These are phyloP conservation scores for Paramecium octaurelia DNA, from an alignment of 73 alveolate genomes.

Conservation along the genomic window DNA sequence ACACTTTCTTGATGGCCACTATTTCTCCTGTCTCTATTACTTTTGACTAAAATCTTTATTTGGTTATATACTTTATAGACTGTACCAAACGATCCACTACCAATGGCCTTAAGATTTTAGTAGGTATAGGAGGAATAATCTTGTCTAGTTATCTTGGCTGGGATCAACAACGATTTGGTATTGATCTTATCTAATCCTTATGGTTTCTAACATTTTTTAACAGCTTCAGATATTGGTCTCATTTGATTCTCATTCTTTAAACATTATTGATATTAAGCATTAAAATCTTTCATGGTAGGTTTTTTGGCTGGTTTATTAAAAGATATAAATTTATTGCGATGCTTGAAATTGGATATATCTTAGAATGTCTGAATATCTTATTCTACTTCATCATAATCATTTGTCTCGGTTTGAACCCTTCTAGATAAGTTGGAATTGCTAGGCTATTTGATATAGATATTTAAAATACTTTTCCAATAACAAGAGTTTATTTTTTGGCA, in stretches of 20 bases:
- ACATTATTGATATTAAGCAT: neutral
- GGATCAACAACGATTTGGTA: neutral
- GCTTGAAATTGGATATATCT: slow-evolving; percentile 23
- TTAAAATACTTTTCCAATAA: neutral
- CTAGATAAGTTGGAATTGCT: neutral
- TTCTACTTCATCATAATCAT: neutral
- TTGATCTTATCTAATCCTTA: neutral
- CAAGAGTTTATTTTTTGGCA: neutral
- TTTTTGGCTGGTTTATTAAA: neutral
- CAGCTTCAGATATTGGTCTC: neutral
- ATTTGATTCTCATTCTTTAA: neutral
- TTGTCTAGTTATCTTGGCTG: neutral
- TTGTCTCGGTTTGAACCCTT: neutral
- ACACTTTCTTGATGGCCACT: slow-evolving; percentile 83
- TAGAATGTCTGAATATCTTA: slow-evolving; percentile 2
- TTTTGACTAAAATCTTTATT: slow-evolving; percentile 3
- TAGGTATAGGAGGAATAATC: neutral
- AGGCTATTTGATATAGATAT: neutral
- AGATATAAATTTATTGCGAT: neutral
- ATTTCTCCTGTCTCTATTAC: slow-evolving; percentile 70
- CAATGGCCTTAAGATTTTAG: slow-evolving; percentile 19
- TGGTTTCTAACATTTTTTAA: neutral
- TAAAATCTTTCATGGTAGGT: neutral
- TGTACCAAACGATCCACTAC: slow-evolving; percentile 62
- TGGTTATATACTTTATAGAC: slow-evolving; percentile 51